These are phyloP conservation scores for Berberis vulgaris DNA, from an alignment of 164 flowering plant genomes.

Conservation along the genomic window DNA sequence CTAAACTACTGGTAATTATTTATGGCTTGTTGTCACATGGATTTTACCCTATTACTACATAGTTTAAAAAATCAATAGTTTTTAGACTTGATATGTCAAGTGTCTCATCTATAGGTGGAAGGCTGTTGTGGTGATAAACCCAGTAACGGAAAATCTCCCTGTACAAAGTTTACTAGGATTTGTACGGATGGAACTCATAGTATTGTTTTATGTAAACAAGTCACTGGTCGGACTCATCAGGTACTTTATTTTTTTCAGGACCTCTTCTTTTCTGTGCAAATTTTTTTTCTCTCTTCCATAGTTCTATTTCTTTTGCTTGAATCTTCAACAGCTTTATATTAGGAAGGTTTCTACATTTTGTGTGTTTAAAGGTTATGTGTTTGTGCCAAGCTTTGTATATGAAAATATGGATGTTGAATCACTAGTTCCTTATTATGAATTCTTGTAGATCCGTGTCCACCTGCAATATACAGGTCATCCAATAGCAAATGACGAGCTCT, in stretches of 20 bases:
- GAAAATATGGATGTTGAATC: background rate
- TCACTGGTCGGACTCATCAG: slow-evolving; percentile 96
- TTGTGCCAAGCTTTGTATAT: background rate
- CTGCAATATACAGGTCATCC: slow-evolving; percentile 78
- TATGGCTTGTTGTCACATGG: no score
- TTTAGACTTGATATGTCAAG: background rate
- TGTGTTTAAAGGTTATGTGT: no score
- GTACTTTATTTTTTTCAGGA: slow-evolving; percentile 18
- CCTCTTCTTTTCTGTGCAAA: background rate
- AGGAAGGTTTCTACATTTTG: no score
- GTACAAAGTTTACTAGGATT: slow-evolving; percentile 77
- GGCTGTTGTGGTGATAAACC: slow-evolving; percentile 18
- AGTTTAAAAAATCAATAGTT: no score
- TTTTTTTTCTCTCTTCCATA: no score
- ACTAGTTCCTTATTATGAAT: background rate
- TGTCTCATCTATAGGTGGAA: slow-evolving; percentile 34
- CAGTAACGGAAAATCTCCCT: slow-evolving; percentile 63
- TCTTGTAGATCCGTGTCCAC: slow-evolving; percentile 75
- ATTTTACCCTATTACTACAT: no score
- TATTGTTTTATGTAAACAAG: slow-evolving; percentile 71
- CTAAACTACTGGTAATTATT: no score
- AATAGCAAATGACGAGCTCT: slow-evolving; percentile 83
- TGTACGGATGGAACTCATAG: slow-evolving; percentile 70
- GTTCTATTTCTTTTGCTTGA: background rate
- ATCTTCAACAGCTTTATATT: no score